These are phyloP conservation scores for Hymenoscyphus salicellus DNA, from an alignment of 2,329 filamentous ascomycete species.

Conservation along the genomic window DNA sequence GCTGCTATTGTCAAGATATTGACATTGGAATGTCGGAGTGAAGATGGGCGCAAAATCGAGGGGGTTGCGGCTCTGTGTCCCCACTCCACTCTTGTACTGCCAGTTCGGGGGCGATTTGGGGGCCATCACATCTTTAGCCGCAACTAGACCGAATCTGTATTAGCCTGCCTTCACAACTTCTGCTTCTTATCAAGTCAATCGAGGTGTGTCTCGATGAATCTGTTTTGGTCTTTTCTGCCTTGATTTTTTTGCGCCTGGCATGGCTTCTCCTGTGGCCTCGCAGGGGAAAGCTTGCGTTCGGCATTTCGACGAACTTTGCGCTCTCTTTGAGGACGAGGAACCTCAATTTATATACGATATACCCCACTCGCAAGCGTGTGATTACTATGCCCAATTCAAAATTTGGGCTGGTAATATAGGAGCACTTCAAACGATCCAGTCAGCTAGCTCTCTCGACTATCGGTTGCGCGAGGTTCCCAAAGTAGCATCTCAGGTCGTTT, in stretches of 20 bases:
- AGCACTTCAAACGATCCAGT: slow-evolving; percentile 14
- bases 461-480: slow-evolving; percentile 19
- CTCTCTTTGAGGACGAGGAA: background rate
- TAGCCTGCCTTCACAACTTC: background rate
- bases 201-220: background rate
- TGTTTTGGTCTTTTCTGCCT: background rate
- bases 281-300: background rate
- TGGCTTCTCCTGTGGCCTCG: background rate
- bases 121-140: background rate
- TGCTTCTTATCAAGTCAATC: background rate
- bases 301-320: background rate
- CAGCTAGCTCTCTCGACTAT: slow-evolving; percentile 19
- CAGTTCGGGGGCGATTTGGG: background rate
- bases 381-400: slow-evolving; percentile 14
- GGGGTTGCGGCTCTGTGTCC: background rate
- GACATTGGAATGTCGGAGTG: background rate
- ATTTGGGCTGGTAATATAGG: slow-evolving; percentile 24
- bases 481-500: slow-evolving; percentile 10
- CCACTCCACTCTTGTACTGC: background rate
- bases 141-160: background rate
- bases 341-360: background rate
- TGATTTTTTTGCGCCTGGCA: background rate
- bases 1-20: background rate
- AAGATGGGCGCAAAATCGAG: background rate
- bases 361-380: slow-evolving; percentile 5